A percentile compares a stretch with the other conserved stretches of the same genome.
phyloP scores from a whole-genome alignment of 768 basidiomycete genomes.

The Termitomyces titanicus region DNA sequence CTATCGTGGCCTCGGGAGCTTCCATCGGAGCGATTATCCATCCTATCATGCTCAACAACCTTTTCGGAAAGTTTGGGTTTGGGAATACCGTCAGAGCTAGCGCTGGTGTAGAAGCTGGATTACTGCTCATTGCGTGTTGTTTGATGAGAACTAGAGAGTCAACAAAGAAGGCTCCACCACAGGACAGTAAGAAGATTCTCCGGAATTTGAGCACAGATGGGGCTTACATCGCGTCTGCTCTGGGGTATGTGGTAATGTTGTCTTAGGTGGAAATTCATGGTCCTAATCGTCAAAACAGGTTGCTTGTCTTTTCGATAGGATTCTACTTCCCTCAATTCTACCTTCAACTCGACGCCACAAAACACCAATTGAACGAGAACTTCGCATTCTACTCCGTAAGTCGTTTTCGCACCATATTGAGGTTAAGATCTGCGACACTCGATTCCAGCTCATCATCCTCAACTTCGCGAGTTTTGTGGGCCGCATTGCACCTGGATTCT shows the following conservation, averaged over 20 bases:
- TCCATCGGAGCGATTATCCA: constrained; percentile 43
- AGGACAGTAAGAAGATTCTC: background rate
- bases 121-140: constrained; percentile 36
- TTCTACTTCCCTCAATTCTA: constrained; percentile 34
- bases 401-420: background rate
- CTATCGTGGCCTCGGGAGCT: constrained; percentile 43
- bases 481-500: constrained; percentile 18
- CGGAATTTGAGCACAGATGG: constrained; percentile 13
- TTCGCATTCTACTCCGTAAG: constrained; percentile 28
- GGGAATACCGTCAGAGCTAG: constrained; percentile 37
- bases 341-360: constrained; percentile 32
- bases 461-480: constrained; percentile 21
- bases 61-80: constrained; percentile 34
- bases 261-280: no score
- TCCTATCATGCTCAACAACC: constrained; percentile 45
- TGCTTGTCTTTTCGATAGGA: constrained; percentile 16
- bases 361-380: constrained; percentile 26
- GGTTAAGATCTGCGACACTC: no score
- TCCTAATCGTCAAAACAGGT: background rate
- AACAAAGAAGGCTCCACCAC: constrained; percentile 11
- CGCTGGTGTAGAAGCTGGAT: constrained; percentile 33
- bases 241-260: constrained; percentile 9
- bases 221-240: constrained; percentile 10
- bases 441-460: constrained; percentile 24
- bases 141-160: constrained; percentile 36